These are phyloP conservation scores for Pseudogymnoascus sp. DNA, from an alignment of 2,329 filamentous ascomycete species.

Conservation along the genomic window DNA sequence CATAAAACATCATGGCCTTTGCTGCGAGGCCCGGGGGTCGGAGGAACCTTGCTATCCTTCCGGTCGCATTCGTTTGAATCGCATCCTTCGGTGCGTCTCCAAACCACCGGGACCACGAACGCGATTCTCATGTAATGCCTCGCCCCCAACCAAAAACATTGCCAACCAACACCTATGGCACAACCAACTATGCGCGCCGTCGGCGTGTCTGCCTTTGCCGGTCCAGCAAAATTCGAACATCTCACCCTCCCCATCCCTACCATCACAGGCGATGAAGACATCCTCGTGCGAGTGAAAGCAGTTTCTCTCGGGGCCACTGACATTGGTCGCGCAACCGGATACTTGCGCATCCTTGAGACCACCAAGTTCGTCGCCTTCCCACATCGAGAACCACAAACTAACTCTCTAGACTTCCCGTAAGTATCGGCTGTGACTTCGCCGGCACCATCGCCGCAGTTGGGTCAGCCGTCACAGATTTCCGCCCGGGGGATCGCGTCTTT, in stretches of 20 bases:
- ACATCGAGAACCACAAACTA: conserved; percentile 16
- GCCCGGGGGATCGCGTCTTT: conserved; percentile 33
- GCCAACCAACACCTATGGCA: background rate
- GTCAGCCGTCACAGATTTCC: conserved; percentile 27
- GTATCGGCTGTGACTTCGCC: conserved; percentile 36
- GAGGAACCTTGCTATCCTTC: background rate
- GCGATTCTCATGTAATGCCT: conserved; percentile 19
- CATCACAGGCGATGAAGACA: background rate
- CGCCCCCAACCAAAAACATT: conserved; percentile 26
- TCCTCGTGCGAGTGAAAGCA: background rate
- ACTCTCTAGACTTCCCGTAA: conserved; percentile 32
- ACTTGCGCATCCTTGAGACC: conserved; percentile 30
- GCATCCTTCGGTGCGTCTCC: background rate
- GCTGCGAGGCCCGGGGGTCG: background rate
- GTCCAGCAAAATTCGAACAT: background rate
- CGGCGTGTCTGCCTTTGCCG: background rate
- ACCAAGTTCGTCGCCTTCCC: conserved; percentile 46
- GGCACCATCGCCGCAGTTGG: conserved; percentile 33
- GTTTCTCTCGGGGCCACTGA: background rate
- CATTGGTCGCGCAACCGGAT: background rate
- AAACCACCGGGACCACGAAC: background rate
- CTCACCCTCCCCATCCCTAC: background rate
- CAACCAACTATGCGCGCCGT: background rate
- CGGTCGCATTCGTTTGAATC: too few relatives aligned
- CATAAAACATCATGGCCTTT: too few relatives aligned